phyloP scores from a whole-genome alignment of 257 asterid species.

The Cordia subcordata region DNA sequence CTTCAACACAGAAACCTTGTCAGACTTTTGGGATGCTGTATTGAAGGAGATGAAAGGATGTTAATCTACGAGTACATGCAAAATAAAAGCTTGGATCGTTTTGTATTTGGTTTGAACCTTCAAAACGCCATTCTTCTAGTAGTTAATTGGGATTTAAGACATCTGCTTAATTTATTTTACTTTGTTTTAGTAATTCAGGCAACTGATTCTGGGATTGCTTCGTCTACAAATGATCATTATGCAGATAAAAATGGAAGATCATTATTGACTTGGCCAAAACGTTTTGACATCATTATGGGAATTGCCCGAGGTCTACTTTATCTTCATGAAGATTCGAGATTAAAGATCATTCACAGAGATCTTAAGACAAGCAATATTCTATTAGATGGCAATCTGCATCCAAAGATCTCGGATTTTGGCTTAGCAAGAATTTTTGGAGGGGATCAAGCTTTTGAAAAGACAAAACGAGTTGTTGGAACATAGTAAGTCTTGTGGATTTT shows the following conservation, averaged over 20 bases:
- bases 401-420: slow-evolving; percentile 45
- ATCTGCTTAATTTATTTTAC: neutral
- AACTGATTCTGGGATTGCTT: too few relatives aligned
- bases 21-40: slow-evolving; percentile 40
- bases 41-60: slow-evolving; percentile 34
- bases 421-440: slow-evolving; percentile 31
- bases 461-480: slow-evolving; percentile 35
- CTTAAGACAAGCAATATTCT: slow-evolving; percentile 41
- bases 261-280: slow-evolving; percentile 30
- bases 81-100: slow-evolving; percentile 31
- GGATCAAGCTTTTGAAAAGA: slow-evolving; percentile 17
- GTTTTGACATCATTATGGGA: slow-evolving; percentile 35
- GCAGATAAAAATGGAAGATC: slow-evolving; percentile 22
- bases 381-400: slow-evolving; percentile 23
- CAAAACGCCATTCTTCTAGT: neutral
- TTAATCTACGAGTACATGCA: slow-evolving; percentile 43
- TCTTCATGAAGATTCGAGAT: slow-evolving; percentile 39
- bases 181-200: too few relatives aligned
- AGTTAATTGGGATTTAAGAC: too few relatives aligned
- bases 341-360: slow-evolving; percentile 39
- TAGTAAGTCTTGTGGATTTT: slow-evolving; percentile 19
- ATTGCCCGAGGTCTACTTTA: slow-evolving; percentile 37
- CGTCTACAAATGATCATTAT: too few relatives aligned
- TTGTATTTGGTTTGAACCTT: slow-evolving; percentile 32
- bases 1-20: slow-evolving; percentile 51